phyloP scores from a whole-genome alignment of 2,329 filamentous ascomycete genomes.

The Scleromitrula shiraiana region DNA sequence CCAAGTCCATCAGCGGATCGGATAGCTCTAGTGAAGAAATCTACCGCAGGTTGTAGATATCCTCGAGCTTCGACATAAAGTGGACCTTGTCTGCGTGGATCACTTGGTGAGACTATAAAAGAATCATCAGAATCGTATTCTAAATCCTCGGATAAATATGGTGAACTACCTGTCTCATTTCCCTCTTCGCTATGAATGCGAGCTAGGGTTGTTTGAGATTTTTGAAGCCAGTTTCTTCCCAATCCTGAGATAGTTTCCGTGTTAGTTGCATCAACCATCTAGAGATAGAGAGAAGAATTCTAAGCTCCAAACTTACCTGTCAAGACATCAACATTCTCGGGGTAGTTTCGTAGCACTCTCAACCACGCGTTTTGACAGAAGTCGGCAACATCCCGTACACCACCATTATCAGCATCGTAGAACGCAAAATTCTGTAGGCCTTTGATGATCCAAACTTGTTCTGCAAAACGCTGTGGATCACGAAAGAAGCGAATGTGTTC shows the following conservation, averaged over 20 bases:
- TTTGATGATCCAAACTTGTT: conserved; percentile 36
- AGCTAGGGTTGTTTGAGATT: conserved; percentile 41
- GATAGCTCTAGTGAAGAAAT: conserved; percentile 42
- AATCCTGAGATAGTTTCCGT: conserved; percentile 32
- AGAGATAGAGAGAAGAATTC: neutral
- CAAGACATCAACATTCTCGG: conserved; percentile 36
- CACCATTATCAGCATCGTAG: conserved; percentile 39
- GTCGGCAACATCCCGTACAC: conserved; percentile 37
- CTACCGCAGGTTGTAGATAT: conserved; percentile 41
- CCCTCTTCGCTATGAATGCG: conserved; percentile 39
- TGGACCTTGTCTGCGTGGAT: conserved; percentile 28
- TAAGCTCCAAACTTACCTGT: conserved; percentile 29
- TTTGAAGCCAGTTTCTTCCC: conserved; percentile 42
- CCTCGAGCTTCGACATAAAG: conserved; percentile 45
- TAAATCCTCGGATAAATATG: conserved; percentile 15
- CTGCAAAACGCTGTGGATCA: conserved; percentile 28
- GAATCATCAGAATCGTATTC: conserved; percentile 24
- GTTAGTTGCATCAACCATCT: neutral
- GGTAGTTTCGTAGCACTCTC: conserved; percentile 35
- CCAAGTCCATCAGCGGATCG: conserved; percentile 34
- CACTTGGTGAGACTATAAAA: conserved; percentile 26
- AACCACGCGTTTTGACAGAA: conserved; percentile 44
- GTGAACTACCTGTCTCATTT: conserved; percentile 25
- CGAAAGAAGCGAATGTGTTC: conserved; percentile 33
- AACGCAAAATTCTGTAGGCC: conserved; percentile 43